Percentiles rank a stretch among this genome's conserved stretches.
These are phyloP conservation scores for Talaromyces sp. DNA, from an alignment of 2,329 filamentous ascomycete genomes.

Conservation along the genomic window DNA sequence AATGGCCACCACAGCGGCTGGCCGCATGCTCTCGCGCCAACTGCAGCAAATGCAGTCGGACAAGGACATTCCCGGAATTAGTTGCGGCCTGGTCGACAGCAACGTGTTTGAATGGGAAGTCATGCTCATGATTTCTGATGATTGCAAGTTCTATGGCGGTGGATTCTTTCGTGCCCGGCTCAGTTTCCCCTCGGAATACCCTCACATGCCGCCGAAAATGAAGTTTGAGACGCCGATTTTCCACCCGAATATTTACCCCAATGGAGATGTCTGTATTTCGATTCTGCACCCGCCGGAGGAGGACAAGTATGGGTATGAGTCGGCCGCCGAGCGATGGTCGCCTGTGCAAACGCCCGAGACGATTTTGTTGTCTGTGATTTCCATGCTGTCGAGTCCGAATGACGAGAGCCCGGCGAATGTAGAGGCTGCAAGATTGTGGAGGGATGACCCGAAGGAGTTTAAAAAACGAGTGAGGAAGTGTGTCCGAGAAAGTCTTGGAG, in stretches of 20 bases:
- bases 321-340: slow-evolving; percentile 83
- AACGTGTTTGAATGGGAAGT: slow-evolving; percentile 98
- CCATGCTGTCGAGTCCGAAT: slow-evolving; percentile 86
- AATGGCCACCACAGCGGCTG: slow-evolving; percentile 41
- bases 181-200: slow-evolving; percentile 79
- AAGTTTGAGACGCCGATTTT: slow-evolving; percentile 82
- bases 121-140: slow-evolving; percentile 96
- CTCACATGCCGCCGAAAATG: slow-evolving; percentile 80
- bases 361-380: slow-evolving; percentile 87
- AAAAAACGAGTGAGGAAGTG: slow-evolving; percentile 71
- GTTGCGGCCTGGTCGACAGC: slow-evolving; percentile 78
- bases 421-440: slow-evolving; percentile 82
- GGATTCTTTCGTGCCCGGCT: slow-evolving; percentile 87
- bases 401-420: slow-evolving; percentile 94
- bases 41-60: slow-evolving; percentile 90
- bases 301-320: slow-evolving; percentile 90
- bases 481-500: slow-evolving; percentile 75
- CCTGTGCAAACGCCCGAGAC: slow-evolving; percentile 94
- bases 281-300: slow-evolving; percentile 95
- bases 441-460: slow-evolving; percentile 75
- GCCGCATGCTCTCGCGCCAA: slow-evolving; percentile 71
- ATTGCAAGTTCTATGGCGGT: slow-evolving; percentile 92
- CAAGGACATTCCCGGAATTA: slow-evolving; percentile 90
- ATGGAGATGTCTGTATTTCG: slow-evolving; percentile 88
- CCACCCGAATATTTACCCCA: slow-evolving; percentile 89